Evolutionary conservation across 164 flowering plant species (phyloP).

Genomic region (Protea cynaroides): DNA sequence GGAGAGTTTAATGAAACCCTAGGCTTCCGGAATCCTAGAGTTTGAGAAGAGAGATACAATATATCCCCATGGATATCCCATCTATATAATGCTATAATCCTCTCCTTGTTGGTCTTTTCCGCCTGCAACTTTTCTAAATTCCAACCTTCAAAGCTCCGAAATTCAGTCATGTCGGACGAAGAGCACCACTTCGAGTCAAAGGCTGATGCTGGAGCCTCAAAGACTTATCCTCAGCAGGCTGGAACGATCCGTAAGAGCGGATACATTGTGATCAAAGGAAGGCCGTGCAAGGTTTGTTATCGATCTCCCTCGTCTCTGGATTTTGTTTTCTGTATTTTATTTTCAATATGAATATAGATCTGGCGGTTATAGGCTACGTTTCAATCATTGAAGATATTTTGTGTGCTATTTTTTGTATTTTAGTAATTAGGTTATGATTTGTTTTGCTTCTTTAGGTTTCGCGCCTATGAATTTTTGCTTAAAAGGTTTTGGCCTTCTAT

Average conservation of each 20-base stretch:
- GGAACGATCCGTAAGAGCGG: constrained; percentile 55
- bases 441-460: too few species aligned
- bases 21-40: neutral
- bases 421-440: too few species aligned
- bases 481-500: too few species aligned
- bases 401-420: too few species aligned
- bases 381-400: too few species aligned
- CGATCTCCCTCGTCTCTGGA: too few species aligned
- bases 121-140: neutral
- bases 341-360: too few species aligned
- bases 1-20: neutral
- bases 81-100: too few species aligned
- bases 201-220: constrained; percentile 55
- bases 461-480: too few species aligned
- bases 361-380: too few species aligned
- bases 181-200: constrained; percentile 53
- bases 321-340: too few species aligned
- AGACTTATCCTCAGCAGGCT: constrained; percentile 59
- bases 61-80: neutral
- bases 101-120: neutral
- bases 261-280: constrained; percentile 45
- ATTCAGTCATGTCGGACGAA: constrained; percentile 49
- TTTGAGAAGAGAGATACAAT: neutral
- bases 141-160: neutral
- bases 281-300: constrained; percentile 54